Evolutionary conservation across 1,284 basidiomycete genomes (phyloP).

Genomic region (Coniferiporia weirii): DNA sequence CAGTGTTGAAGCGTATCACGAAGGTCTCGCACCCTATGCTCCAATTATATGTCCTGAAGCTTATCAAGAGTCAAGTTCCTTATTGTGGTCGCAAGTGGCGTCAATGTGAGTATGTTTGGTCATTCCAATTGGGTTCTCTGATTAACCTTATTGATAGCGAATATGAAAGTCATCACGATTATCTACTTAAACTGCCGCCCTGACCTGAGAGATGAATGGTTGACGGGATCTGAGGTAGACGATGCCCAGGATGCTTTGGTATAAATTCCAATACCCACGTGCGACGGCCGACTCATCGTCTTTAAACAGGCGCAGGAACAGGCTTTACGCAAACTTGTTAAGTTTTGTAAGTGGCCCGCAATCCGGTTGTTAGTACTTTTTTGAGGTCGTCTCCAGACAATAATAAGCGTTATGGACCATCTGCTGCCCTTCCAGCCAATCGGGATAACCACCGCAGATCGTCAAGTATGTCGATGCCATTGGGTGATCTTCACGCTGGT

Average conservation of each 20-base stretch:
- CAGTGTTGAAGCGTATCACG: slow-evolving; percentile 91
- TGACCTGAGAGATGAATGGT: slow-evolving; percentile 96
- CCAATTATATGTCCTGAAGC: slow-evolving; percentile 94
- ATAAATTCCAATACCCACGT: background rate
- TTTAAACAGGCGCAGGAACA: slow-evolving; percentile 82
- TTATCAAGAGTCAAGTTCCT: slow-evolving; percentile 98
- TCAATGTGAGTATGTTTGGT: slow-evolving; percentile 60
- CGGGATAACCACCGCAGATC: slow-evolving; percentile 60
- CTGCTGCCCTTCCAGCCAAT: slow-evolving; percentile 46
- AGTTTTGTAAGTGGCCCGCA: slow-evolving; percentile 71
- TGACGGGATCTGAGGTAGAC: slow-evolving; percentile 90
- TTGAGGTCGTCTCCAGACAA: slow-evolving; percentile 50
- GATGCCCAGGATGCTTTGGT: slow-evolving; percentile 70
- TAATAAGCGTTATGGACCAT: slow-evolving; percentile 73
- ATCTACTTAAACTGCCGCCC: slow-evolving; percentile 98
- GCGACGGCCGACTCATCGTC: too few relatives aligned
- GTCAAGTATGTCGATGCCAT: slow-evolving; percentile 72
- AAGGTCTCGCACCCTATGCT: slow-evolving; percentile 92
- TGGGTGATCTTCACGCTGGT: slow-evolving; percentile 73
- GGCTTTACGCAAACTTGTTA: slow-evolving; percentile 89
- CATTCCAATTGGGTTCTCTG: slow-evolving; percentile 10
- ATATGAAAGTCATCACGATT: slow-evolving; percentile 99
- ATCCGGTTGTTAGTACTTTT: background rate
- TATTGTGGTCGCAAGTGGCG: slow-evolving; percentile 98
- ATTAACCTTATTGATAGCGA: slow-evolving; percentile 49